These are phyloP conservation scores for Botrytis pseudocinerea DNA, from an alignment of 2,329 filamentous ascomycete genomes.

Conservation along the genomic window DNA sequence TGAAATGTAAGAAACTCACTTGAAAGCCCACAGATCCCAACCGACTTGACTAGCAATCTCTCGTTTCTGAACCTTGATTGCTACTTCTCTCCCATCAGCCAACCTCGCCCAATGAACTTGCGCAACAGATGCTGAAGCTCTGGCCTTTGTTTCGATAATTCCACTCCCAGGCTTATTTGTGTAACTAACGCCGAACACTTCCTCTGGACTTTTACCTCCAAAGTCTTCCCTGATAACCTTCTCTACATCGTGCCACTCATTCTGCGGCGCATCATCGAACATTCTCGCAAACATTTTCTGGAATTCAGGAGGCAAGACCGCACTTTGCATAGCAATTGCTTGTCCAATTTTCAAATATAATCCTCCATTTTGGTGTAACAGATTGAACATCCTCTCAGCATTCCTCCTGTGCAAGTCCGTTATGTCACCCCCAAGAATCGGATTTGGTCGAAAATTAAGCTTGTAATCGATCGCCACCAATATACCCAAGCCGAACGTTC, in stretches of 20 bases:
- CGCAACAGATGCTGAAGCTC: conserved; percentile 79
- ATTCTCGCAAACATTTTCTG: conserved; percentile 94
- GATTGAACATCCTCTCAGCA: conserved; percentile 77
- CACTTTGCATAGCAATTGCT: conserved; percentile 97
- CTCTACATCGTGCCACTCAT: conserved; percentile 82
- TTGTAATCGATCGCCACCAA: conserved; percentile 92
- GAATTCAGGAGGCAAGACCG: conserved; percentile 89
- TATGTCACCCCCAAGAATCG: conserved; percentile 71
- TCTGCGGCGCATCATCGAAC: conserved; percentile 97
- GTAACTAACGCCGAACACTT: conserved; percentile 91
- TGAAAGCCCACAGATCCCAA: conserved; percentile 96
- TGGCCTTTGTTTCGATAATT: conserved; percentile 69
- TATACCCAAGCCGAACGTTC: conserved; percentile 78
- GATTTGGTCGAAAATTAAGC: conserved; percentile 85
- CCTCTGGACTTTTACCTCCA: conserved; percentile 77
- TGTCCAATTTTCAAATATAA: conserved; percentile 97
- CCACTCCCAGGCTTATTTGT: conserved; percentile 62
- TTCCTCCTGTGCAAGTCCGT: conserved; percentile 79
- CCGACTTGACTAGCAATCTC: conserved; percentile 89
- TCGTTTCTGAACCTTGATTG: conserved; percentile 93
- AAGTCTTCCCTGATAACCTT: conserved; percentile 87
- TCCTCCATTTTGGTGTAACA: conserved; percentile 84
- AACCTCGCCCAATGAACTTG: conserved; percentile 95
- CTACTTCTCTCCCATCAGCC: conserved; percentile 84
- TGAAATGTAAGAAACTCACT: conserved; percentile 50